Evolutionary conservation across 352 stramenopile species (phyloP).

Genomic region (Phytopythium delawarense): DNA sequence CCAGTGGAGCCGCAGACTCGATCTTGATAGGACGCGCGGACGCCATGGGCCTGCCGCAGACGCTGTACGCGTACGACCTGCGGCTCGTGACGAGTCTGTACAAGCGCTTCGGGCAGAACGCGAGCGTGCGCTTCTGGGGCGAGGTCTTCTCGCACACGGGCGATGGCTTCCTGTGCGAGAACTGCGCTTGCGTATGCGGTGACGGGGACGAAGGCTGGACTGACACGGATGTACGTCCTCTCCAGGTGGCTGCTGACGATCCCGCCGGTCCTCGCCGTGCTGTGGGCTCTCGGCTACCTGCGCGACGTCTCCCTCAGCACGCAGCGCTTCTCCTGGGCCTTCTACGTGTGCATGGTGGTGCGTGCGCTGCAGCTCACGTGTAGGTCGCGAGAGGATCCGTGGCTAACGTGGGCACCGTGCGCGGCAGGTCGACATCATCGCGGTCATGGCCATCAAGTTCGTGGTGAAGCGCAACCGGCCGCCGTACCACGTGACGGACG

Average conservation of each 20-base stretch:
- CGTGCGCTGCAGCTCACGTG: neutral
- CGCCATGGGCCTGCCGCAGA: constrained; percentile 51
- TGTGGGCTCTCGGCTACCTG: constrained; percentile 30
- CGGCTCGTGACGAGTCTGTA: constrained; percentile 65
- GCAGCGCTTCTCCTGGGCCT: constrained; percentile 26
- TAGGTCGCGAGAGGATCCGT: neutral
- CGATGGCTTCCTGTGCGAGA: constrained; percentile 77
- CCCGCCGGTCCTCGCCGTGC: constrained; percentile 30
- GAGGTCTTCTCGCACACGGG: constrained; percentile 79
- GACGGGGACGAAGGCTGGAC: neutral
- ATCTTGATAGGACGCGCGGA: neutral
- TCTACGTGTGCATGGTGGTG: constrained; percentile 52
- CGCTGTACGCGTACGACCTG: constrained; percentile 72
- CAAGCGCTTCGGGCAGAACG: constrained; percentile 53
- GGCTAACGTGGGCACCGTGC: neutral
- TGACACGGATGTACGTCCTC: neutral
- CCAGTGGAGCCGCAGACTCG: constrained; percentile 10
- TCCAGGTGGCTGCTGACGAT: constrained; percentile 57
- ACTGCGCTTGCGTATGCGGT: too few species aligned
- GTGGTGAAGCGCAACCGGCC: constrained; percentile 51
- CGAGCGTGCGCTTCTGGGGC: constrained; percentile 46
- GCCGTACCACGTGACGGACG: constrained; percentile 46
- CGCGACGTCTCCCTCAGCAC: constrained; percentile 20
- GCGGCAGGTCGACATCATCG: constrained; percentile 47
- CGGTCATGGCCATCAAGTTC: constrained; percentile 55